phyloP scores from a whole-genome alignment of 257 asterid species.

The Ocimum tenuiflorum region DNA sequence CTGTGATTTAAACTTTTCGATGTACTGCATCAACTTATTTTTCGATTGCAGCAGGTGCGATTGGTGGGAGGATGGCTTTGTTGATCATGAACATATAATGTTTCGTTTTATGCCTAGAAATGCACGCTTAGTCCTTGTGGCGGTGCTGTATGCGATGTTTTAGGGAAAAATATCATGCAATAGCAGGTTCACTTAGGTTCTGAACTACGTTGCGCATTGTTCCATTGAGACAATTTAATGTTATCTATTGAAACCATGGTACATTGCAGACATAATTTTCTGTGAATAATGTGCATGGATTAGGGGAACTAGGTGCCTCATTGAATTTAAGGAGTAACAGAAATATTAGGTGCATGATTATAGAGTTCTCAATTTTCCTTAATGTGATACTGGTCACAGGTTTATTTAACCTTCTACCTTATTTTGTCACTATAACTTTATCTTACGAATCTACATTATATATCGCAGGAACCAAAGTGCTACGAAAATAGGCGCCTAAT shows the following conservation, averaged over 20 bases:
- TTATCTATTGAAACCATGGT: too few species aligned
- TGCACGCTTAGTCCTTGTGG: background rate
- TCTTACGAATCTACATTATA: background rate
- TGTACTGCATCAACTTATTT: background rate
- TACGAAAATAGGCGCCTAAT: background rate
- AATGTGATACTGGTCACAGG: background rate
- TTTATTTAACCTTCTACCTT: background rate
- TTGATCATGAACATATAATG: background rate
- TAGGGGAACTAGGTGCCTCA: slow-evolving; percentile 2
- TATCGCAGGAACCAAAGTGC: background rate
- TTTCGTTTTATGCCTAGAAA: background rate
- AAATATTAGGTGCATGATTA: background rate
- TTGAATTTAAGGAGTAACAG: background rate
- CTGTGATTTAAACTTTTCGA: background rate
- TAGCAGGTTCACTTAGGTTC: background rate
- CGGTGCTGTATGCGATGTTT: too few species aligned
- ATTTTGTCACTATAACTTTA: background rate
- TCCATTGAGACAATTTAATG: background rate
- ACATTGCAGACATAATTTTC: background rate
- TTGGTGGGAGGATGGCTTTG: background rate
- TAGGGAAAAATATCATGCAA: background rate
- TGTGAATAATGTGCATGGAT: background rate
- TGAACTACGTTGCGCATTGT: background rate
- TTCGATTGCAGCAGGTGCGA: background rate
- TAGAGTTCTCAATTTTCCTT: background rate